phyloP scores from a whole-genome alignment of 202 grass and related monocot genomes.

The Panicum virgatum region DNA sequence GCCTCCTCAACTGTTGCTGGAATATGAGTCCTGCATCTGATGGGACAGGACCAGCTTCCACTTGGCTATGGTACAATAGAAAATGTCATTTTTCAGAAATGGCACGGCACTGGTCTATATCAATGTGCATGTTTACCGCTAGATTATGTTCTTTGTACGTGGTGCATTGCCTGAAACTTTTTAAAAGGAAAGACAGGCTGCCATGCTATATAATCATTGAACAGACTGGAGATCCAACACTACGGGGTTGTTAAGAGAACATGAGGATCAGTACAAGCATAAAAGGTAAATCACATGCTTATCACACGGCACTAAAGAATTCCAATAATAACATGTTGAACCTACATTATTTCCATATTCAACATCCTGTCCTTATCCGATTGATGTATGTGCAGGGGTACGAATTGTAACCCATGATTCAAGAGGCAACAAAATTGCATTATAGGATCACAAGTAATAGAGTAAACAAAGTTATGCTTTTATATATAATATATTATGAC shows the following conservation, averaged over 20 bases:
- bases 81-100: slow-evolving; percentile 9
- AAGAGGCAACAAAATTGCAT: slow-evolving; percentile 10
- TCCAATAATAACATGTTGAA: not conserved
- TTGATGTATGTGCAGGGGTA: slow-evolving; percentile 5
- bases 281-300: slow-evolving; percentile 10
- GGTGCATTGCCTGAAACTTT: not conserved
- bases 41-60: not conserved
- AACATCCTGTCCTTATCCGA: slow-evolving; percentile 10
- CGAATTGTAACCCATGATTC: slow-evolving; percentile 7
- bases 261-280: slow-evolving; percentile 20
- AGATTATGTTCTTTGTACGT: not conserved
- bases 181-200: not conserved
- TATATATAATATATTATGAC: not conserved
- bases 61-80: not conserved
- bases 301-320: slow-evolving; percentile 33
- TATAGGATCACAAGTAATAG: slow-evolving; percentile 15
- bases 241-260: not conserved
- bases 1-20: not conserved
- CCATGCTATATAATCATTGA: not conserved
- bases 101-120: slow-evolving; percentile 1
- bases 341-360: slow-evolving; percentile 10
- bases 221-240: not conserved
- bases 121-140: slow-evolving; percentile 19
- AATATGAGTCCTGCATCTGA: not conserved
- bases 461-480: not conserved